phyloP scores from a whole-genome alignment of 2,329 filamentous ascomycete genomes.

The Cordyceps militaris region DNA sequence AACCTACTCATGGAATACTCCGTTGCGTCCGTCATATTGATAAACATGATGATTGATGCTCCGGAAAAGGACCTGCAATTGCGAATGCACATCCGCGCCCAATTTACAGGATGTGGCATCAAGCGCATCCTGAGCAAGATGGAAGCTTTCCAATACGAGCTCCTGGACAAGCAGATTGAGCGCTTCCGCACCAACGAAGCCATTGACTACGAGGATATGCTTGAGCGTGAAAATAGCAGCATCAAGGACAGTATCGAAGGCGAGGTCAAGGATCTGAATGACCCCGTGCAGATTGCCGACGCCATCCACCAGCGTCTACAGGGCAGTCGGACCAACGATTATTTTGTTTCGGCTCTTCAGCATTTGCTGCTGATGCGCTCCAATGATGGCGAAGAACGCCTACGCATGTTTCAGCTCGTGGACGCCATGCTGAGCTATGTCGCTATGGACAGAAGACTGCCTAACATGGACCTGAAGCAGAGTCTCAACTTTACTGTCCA shows the following conservation, averaged over 20 bases:
- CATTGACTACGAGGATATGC: constrained; percentile 95
- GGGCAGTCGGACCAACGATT: constrained; percentile 82
- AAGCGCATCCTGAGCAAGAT: constrained; percentile 92
- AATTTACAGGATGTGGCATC: constrained; percentile 93
- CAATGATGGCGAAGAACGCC: constrained; percentile 82
- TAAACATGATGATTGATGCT: constrained; percentile 95
- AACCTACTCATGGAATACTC: constrained; percentile 99
- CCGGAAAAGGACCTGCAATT: constrained; percentile 83
- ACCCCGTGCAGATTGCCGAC: constrained; percentile 88
- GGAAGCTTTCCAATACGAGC: constrained; percentile 96
- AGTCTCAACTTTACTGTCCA: constrained; percentile 97
- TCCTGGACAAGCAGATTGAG: constrained; percentile 97
- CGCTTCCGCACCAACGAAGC: constrained; percentile 88
- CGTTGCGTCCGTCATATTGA: constrained; percentile 84
- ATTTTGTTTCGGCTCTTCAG: constrained; percentile 91
- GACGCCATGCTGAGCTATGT: constrained; percentile 99
- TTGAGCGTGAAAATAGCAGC: constrained; percentile 84
- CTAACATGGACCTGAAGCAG: constrained; percentile 96
- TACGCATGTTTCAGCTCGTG: constrained; percentile 95
- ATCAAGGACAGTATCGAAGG: constrained; percentile 82
- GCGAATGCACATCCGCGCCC: constrained; percentile 87
- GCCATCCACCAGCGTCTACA: constrained; percentile 81
- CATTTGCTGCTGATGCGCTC: constrained; percentile 89
- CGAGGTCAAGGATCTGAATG: constrained; percentile 84
- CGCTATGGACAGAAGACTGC: constrained; percentile 90